Conservation (phyloP, 1,284 basidiomycete genomes). For the Laetiporus sulphureus region DNA sequence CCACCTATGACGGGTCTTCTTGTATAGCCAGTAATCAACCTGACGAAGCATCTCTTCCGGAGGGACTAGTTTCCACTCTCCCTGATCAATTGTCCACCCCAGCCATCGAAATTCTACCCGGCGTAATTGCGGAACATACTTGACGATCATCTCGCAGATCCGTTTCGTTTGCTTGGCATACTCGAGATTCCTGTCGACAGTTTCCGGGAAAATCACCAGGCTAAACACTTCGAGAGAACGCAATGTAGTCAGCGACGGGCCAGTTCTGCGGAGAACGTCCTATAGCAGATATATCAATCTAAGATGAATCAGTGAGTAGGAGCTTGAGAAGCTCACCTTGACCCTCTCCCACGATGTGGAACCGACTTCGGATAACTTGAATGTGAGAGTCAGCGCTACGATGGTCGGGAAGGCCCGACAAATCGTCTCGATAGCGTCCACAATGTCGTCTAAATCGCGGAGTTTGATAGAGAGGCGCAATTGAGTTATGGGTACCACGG, state of each 20-base stretch:
- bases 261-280: slow-evolving; percentile 11
- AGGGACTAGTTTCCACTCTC: slow-evolving; percentile 11
- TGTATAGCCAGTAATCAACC: slow-evolving; percentile 14
- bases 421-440: not conserved
- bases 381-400: slow-evolving; percentile 2
- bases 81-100: slow-evolving; percentile 15
- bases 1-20: slow-evolving; percentile 2
- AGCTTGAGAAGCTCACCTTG: slow-evolving; percentile 1
- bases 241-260: slow-evolving; percentile 9
- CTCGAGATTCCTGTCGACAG: not conserved
- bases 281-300: slow-evolving; percentile 2
- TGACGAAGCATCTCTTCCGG: slow-evolving; percentile 13
- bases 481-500: too few species aligned
- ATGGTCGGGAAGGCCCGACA: slow-evolving; percentile 2
- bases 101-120: slow-evolving; percentile 22
- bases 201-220: slow-evolving; percentile 17
- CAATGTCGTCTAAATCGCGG: slow-evolving; percentile 5
- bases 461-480: too few species aligned
- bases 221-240: slow-evolving; percentile 12
- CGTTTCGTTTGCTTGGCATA: slow-evolving; percentile 11
- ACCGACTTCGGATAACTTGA: slow-evolving; percentile 3
- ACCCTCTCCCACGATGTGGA: slow-evolving; percentile 1
- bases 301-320: not conserved
- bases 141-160: slow-evolving; percentile 9
- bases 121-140: slow-evolving; percentile 7